Evolutionary conservation across 2,329 filamentous ascomycete genomes (phyloP).

Genomic region (Emmonsia crescens): DNA sequence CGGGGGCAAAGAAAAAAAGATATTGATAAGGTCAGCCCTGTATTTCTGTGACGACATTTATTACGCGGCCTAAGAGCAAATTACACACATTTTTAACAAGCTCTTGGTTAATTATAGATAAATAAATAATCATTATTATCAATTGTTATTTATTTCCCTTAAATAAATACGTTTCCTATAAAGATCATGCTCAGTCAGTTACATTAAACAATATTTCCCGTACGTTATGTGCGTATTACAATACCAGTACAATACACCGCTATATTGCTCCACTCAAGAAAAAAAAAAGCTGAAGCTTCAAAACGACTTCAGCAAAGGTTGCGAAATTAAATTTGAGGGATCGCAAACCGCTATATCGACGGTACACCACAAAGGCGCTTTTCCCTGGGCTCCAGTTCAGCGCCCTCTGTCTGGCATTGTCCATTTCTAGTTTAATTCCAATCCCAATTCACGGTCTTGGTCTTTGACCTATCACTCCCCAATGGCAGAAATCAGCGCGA

Average conservation of each 20-base stretch:
- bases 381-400: neutral
- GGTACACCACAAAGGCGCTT: neutral
- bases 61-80: neutral
- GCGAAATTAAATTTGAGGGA: neutral
- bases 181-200: no score
- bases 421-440: neutral
- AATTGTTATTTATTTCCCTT: no score
- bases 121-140: no score
- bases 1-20: neutral
- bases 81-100: no score
- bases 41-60: neutral
- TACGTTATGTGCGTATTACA: neutral
- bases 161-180: no score
- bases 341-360: neutral
- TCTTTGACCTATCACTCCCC: neutral
- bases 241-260: neutral
- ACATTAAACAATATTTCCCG: no score
- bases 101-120: no score
- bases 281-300: constrained; percentile 1
- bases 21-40: neutral
- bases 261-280: neutral
- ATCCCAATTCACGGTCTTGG: neutral
- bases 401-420: neutral
- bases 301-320: neutral
- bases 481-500: constrained; percentile 29